Evolutionary conservation across 495 filamentous ascomycete species (phyloP).

Genomic region (Aspergillus cristatus): DNA sequence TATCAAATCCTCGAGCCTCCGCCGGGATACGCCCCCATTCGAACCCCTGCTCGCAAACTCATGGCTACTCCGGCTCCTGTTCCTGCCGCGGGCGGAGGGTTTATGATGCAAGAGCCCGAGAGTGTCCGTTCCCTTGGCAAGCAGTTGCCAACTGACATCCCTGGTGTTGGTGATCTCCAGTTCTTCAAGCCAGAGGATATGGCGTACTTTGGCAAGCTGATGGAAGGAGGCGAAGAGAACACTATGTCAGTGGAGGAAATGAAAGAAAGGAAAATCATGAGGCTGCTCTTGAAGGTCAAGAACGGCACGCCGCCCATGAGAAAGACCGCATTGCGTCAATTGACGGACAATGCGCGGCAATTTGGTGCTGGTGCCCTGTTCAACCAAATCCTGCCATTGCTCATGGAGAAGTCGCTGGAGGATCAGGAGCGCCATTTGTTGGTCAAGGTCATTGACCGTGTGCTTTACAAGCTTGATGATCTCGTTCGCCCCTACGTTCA

Average conservation of each 20-base stretch:
- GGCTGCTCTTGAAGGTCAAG: constrained; percentile 94
- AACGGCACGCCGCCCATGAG: constrained; percentile 98
- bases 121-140: constrained; percentile 73
- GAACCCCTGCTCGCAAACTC: constrained; percentile 65
- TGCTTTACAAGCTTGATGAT: constrained; percentile 97
- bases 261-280: constrained; percentile 98
- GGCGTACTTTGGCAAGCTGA: constrained; percentile 97
- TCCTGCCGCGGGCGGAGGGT: constrained; percentile 62
- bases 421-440: constrained; percentile 98
- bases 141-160: constrained; percentile 91
- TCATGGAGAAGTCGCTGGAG: constrained; percentile 98
- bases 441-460: constrained; percentile 98
- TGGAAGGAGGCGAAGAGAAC: constrained; percentile 90
- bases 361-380: constrained; percentile 94
- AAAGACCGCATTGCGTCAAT: constrained; percentile 96
- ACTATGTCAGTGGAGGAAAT: constrained; percentile 87
- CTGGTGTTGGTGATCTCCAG: constrained; percentile 92
- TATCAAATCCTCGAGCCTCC: constrained; percentile 92
- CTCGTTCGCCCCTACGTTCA: constrained; percentile 94
- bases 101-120: constrained; percentile 97
- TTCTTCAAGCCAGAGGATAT: constrained; percentile 99
- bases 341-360: constrained; percentile 95
- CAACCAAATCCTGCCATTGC: constrained; percentile 92
- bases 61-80: constrained; percentile 64
- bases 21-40: constrained; percentile 82